phyloP scores from a whole-genome alignment of 2,329 filamentous ascomycete genomes.

The Diplocarpon rosae region DNA sequence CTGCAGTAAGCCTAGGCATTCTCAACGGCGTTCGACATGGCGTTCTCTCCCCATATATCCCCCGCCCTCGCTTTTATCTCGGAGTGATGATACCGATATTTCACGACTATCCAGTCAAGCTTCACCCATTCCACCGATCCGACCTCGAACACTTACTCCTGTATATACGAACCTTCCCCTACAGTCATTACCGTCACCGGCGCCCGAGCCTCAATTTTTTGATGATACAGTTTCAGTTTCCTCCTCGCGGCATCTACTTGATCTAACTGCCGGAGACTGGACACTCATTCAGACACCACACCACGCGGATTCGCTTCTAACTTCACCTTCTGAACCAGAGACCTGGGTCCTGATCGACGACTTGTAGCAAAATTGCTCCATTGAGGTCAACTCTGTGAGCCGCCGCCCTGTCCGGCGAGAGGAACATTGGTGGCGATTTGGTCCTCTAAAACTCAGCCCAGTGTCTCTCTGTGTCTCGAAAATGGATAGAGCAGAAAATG shows the following conservation, averaged over 20 bases:
- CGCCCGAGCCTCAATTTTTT: conserved; percentile 7
- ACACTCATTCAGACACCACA: conserved; percentile 16
- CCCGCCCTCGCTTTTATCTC: conserved; percentile 13
- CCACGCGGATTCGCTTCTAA: conserved; percentile 4
- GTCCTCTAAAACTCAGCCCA: conserved; percentile 18
- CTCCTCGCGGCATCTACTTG: not conserved
- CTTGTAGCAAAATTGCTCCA: conserved; percentile 21
- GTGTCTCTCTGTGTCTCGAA: conserved; percentile 12
- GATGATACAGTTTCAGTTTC: conserved; percentile 5
- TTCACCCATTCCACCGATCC: conserved; percentile 11
- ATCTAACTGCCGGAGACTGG: conserved; percentile 13
- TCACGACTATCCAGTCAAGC: conserved; percentile 8
- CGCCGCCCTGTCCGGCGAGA: conserved; percentile 17
- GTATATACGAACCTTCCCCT: conserved; percentile 10
- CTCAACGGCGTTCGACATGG: conserved; percentile 12
- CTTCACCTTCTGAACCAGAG: conserved; percentile 18
- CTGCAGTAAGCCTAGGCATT: conserved; percentile 12
- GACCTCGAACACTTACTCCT: conserved; percentile 13
- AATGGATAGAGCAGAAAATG: conserved; percentile 13
- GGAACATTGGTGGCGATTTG: conserved; percentile 19
- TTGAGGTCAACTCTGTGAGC: conserved; percentile 20
- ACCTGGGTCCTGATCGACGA: conserved; percentile 25
- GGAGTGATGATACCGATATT: conserved; percentile 17
- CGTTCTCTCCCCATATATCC: conserved; percentile 8
- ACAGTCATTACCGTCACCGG: conserved; percentile 20